Conservation (phyloP, 2,329 filamentous ascomycete species). For the Periconia digitata region DNA sequence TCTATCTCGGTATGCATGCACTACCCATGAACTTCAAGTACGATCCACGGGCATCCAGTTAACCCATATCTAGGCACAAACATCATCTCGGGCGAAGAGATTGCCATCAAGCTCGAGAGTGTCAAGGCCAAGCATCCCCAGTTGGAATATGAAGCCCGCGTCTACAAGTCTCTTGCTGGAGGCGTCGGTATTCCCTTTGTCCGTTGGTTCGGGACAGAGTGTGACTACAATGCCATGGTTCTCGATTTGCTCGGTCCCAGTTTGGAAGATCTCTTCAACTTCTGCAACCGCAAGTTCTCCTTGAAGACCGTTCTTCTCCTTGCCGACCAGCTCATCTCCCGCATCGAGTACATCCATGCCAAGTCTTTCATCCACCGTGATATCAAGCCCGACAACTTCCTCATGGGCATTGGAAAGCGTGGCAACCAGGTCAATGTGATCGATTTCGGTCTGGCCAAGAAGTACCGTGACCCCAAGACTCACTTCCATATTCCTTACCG, state of each 20-base stretch:
- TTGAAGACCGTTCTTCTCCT: conserved; percentile 96
- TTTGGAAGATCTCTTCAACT: conserved; percentile 99
- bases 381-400: conserved; percentile 99
- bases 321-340: conserved; percentile 96
- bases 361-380: conserved; percentile 99
- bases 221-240: conserved; percentile 99
- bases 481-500: conserved; percentile 99
- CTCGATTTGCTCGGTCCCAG: conserved; percentile 93
- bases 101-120: conserved; percentile 98
- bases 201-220: conserved; percentile 99
- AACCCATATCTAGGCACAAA: conserved; percentile 71
- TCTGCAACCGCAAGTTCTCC: conserved; percentile 99
- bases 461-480: conserved; percentile 99
- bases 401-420: conserved; percentile 98
- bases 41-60: conserved; percentile 12
- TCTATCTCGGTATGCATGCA: conserved; percentile 72
- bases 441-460: conserved; percentile 98
- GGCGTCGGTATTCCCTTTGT: conserved; percentile 98
- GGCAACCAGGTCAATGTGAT: conserved; percentile 99
- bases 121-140: conserved; percentile 99
- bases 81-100: conserved; percentile 99
- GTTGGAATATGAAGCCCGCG: conserved; percentile 96
- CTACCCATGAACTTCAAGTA: background rate
- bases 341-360: conserved; percentile 99
- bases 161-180: conserved; percentile 85